Evolutionary conservation across 257 asterid species (phyloP).

Genomic region (Nicotiana noctiflora): DNA sequence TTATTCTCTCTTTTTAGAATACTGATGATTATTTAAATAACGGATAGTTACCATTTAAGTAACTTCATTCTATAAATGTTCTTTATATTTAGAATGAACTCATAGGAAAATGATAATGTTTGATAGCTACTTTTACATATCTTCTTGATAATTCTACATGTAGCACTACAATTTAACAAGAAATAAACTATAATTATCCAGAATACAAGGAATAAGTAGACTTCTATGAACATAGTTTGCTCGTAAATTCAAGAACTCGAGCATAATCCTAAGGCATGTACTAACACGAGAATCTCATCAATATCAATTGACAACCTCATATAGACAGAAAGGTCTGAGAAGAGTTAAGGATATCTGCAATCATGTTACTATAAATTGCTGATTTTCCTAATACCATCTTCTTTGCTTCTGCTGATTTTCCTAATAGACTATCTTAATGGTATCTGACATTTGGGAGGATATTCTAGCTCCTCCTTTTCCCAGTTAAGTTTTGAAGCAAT

Average conservation of each 20-base stretch:
- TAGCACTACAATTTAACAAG: not conserved
- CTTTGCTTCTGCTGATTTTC: not conserved
- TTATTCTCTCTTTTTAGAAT: no score
- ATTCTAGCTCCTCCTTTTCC: slow-evolving; percentile 18
- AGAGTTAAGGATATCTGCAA: not conserved
- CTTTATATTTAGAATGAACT: not conserved
- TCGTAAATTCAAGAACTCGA: not conserved
- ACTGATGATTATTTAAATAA: no score
- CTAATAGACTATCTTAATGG: not conserved
- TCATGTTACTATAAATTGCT: not conserved
- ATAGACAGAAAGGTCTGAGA: not conserved
- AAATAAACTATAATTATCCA: not conserved
- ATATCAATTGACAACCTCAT: not conserved
- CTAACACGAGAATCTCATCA: not conserved
- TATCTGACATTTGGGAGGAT: not conserved
- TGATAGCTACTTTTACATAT: not conserved
- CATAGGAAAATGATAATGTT: not conserved
- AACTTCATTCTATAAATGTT: no score
- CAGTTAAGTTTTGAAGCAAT: slow-evolving; percentile 25
- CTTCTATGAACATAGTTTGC: not conserved
- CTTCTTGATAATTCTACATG: not conserved
- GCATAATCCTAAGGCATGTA: not conserved
- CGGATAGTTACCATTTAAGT: no score
- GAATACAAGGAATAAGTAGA: not conserved
- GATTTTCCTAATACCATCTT: not conserved